Base-by-base conservation (phyloP, 805 yeast genomes). In the Schwanniomyces vanrijiae region DNA sequence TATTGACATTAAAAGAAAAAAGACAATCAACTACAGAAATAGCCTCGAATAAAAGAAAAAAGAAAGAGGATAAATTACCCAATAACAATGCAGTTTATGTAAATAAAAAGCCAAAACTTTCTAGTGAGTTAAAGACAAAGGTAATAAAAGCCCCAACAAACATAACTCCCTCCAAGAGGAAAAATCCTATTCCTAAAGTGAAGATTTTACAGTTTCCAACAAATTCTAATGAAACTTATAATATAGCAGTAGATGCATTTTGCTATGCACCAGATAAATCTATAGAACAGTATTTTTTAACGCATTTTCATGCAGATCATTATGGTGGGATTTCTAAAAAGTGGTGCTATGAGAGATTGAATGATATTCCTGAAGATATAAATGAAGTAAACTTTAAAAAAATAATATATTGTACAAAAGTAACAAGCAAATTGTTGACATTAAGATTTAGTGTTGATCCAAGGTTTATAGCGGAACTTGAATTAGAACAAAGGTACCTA, bases 301-400 rank as follows among this genome's bases (percentile, higher is more conserved):
- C 90, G 0, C 99, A 94, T 68, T 92, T 88, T 69, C 99, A 94
- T 64, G 73, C 96, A 0, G 99, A 94, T 62, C 99, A 94, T 62
- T 94, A 94, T 60, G 90, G 89, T 3, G 98, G 99, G 0, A 66
- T 94, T 13, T 68, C 83, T 2, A 87, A 86, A 56, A 72, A 76
- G 19, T 94, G 98, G 98, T 65, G 76, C 40, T 60, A 64, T 35
- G 75, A 71, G 47, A 52, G 75, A 21, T 55, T 56, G 4, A 63
- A 56, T 14, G 53, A 51, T 33, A 64, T 66, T 46, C 61, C 56
- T 43, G 59, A 55, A 16, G 44, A 45, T 31, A 56, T 55, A 16
- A 43, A 43, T 25, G 52, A 55, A 3, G 42, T 51, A 13, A 59
- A 54, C 22, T 65, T 61, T 42, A 77, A 79, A 44, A 91, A 90